Base-by-base conservation (phyloP, 148 eudicot genomes). In the Rhododendron molle region DNA sequence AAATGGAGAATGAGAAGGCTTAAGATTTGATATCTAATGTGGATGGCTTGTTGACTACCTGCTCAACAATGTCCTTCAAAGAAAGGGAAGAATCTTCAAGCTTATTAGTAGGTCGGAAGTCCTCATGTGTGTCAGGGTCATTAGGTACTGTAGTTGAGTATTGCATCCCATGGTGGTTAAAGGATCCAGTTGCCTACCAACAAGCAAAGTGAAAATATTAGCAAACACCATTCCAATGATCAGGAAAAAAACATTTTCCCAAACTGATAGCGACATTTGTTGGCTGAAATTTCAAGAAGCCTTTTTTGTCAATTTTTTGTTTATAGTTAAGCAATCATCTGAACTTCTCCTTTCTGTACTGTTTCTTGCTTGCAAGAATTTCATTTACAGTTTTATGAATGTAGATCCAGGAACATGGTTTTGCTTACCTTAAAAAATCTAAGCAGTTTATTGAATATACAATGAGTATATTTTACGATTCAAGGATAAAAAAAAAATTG, bases 111-210 rank as follows among this genome's bases (percentile, higher is more conserved):
- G 98, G 95, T 90, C 86, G 91, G 84, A 97, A 97, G 89, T 97
- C 99, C 34, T 97, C 99, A 74, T 95, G 99, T 23, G 98, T 94
- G 78, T 94, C 96, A 47, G 98, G 93, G 85, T 97, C 98, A 83
- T 87, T 88, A 15, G 98, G 91, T 81, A 89, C 89, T 83, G 90
- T 86, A 81, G 98, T 95, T 32, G 95, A 94, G 88, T 87, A 94
- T 79, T 74, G 91, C 92, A 90, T 85, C 72, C 89, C 90, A 88
- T 86, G 85, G 46, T 84, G 91, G 79, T 81, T 89, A 71, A 92
- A 85, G 58, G 89, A 86, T 86, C 92, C 91, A 86, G 83, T 87
- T n/a, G 87, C 92, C 99, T 96, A 80, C 78, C 50, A 83, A 86
- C 81, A 79, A 65, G 26, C n/a, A 20, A 84, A 32, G 82, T 7